Base-by-base conservation (phyloP, 371 early-diverging fungal genomes). In the Parasitella parasitica region DNA sequence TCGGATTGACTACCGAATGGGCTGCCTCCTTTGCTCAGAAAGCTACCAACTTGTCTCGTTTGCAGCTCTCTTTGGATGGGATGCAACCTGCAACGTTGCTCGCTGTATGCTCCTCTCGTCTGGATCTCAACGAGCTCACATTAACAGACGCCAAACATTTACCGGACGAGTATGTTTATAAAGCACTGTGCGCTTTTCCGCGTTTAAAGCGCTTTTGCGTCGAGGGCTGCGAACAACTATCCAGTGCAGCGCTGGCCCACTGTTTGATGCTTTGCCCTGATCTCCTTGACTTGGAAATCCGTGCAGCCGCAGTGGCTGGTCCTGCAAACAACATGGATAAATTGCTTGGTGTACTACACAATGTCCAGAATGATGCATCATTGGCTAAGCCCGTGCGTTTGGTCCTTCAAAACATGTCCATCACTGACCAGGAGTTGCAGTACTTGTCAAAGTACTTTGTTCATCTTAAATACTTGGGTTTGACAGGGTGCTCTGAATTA, bases 241-340 rank as follows among this genome's bases (percentile, higher is more conserved):
- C 73, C 0, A 38, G 39, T 5, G n/a, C 58, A 13, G 38, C 63
- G 5, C 51, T 72, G 3, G 32, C 41, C 4, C 32, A 54, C 6
- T 49, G 57, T 2, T 15, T 79, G 2, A n/a, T 20, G 5, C 13
- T 8, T 0, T 76, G 80, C 18, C 60, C 39, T 2, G n/a, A 43
- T 6, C 28, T 79, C 15, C 28, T 27, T 2, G 43, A 61, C 2
- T 37, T 79, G 2, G 76, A 79, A 32, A 62, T 79, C 7, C 69
- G 76, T 22, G 68, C 71, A 1, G 20, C 53, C 11, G 11, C 24
- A 1, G 24, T 9, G 5, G 20, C 24, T 46, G 27, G 28, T 12
- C 2, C 13, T 3, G 28, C 7, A 2, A 49, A 22, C 8, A 12
- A 49, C 15, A 15, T 59, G 27, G 36, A 54, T 8, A 43, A 28